Evolutionary conservation across 371 early-diverging fungal genomes (phyloP), one percentile per base, ranked within the genome.

Genomic region (Furculomyces boomerangus): DNA sequence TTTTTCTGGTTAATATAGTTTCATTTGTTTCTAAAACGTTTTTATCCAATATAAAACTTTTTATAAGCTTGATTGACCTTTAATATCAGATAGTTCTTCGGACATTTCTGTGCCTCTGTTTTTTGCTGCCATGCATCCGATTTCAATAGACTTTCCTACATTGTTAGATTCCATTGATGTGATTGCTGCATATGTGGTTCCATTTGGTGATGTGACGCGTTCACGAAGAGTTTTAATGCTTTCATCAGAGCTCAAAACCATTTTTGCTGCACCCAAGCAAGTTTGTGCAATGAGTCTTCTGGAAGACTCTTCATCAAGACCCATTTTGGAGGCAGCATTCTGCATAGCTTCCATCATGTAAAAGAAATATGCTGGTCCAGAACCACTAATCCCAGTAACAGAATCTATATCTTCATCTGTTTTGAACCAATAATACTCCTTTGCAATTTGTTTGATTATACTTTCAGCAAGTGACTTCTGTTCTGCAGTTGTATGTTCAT

Each of bases 301-400:
- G 16, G 92, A 88, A 7, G 80, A 77, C 32, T 80, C 85, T 0
- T 69, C 56, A 20, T 79, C 67, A 59, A 94, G 74, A 13, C 95
- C 95, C 52, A 85, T 68, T 30, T 78, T 74, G 0, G 81, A 73
- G 22, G 78, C 93, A 25, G 87, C 89, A 32, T 86, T 74, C 64
- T 85, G 82, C 78, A 94, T 81, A 3, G 84, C 82, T 69, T 94
- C 93, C 69, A 88, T 78, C 60, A 91, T 71, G 59, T 88, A 71
- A 71, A 91, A 93, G 67, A 90, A 91, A 69, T 90, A 93, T 16
- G 94, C 94, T 5, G 94, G 94, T 3, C 91, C 94, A 35, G 74
- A 77, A 43, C 90, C 93, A 48, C 84, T 83, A 44, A 92, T 70
- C 3, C 83, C 90, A 1, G 91, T 90, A 28, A 91, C 90, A 1